Evolutionary conservation across 2,329 filamentous ascomycete species (phyloP).

Genomic region (Talaromyces sp.): DNA sequence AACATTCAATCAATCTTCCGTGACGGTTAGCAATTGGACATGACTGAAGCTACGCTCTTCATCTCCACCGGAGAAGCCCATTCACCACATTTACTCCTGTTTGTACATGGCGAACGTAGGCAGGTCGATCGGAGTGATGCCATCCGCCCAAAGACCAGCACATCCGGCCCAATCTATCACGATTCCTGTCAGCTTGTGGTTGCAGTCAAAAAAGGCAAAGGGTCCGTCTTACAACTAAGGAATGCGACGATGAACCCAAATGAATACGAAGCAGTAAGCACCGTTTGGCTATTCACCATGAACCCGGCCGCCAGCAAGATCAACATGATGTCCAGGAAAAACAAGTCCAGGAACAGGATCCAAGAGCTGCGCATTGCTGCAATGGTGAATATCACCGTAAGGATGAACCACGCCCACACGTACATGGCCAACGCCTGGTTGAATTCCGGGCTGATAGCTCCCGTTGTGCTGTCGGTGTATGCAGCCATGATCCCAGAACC

Average conservation of each 20-base stretch:
- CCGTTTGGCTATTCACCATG: constrained; percentile 14
- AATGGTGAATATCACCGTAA: constrained; percentile 21
- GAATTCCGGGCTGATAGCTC: constrained; percentile 17
- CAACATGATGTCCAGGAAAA: constrained; percentile 19
- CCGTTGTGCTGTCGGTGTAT: constrained; percentile 28
- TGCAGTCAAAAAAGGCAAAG: not conserved
- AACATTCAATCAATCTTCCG: too few species aligned
- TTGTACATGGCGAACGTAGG: not conserved
- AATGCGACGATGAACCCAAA: constrained; percentile 20
- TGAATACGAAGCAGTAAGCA: constrained; percentile 17
- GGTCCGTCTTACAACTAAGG: constrained; percentile 16
- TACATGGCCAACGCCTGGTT: constrained; percentile 21
- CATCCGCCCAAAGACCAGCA: not conserved
- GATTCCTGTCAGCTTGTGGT: not conserved
- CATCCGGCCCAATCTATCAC: not conserved
- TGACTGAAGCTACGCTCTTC: not conserved
- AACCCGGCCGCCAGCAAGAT: constrained; percentile 21
- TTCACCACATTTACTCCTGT: not conserved
- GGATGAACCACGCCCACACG: constrained; percentile 24
- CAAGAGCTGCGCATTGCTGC: constrained; percentile 20
- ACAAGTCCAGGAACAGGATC: constrained; percentile 18
- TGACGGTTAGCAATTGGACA: too few species aligned
- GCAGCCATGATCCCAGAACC: constrained; percentile 31
- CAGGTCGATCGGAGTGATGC: not conserved
- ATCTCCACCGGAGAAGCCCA: not conserved